Evolutionary conservation across 306 rosid species (phyloP), one percentile per base, ranked within the genome.

Genomic region (Quercus robur): DNA sequence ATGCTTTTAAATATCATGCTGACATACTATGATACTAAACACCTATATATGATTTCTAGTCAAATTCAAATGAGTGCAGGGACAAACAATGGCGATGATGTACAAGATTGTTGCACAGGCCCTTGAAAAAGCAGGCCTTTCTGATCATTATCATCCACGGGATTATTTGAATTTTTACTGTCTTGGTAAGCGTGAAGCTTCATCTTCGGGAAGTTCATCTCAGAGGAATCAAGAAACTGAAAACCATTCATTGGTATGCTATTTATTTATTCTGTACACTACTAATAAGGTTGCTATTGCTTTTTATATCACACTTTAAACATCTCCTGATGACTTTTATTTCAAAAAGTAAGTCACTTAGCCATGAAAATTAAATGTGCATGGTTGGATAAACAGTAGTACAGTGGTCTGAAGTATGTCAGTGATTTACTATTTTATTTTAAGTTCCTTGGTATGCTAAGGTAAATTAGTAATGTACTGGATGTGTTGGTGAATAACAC

Each of bases 71-170:
- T 84, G 56, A 58, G 30, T 73, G 68, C 91, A 88, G 91, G 88
- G 86, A 74, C 97, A 91, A 57, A 89, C 97, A 82, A 91, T 91
- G 94, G 73, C 85, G 9, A 91, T 91, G 97, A 89, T 91, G 97
- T 91, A 89, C 81, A 74, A 68, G 72, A 68, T 91, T 9, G 1
- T 91, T 78, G 84, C 86, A 25, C 84, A 86, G 75, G 91, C 92
- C 63, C 91, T 91, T 69, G 44, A 70, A 81, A 81, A 84, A 14
- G 82, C 77, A 74, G 94, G 91, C 70, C 85, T 91, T 25, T 85
- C 90, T 2, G 72, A 82, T 62, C 5, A 38, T 59, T 81, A 70
- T 73, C 91, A 89, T 85, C 94, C 97, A 12, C 88, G 75, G 59
- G 94, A 91, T 85, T 91, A 81, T 85, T 83, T 91, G 57, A 91